Evolutionary conservation across 768 basidiomycete species (phyloP), one percentile per base, ranked within the genome.

Genomic region (Trametes cinnabarina): DNA sequence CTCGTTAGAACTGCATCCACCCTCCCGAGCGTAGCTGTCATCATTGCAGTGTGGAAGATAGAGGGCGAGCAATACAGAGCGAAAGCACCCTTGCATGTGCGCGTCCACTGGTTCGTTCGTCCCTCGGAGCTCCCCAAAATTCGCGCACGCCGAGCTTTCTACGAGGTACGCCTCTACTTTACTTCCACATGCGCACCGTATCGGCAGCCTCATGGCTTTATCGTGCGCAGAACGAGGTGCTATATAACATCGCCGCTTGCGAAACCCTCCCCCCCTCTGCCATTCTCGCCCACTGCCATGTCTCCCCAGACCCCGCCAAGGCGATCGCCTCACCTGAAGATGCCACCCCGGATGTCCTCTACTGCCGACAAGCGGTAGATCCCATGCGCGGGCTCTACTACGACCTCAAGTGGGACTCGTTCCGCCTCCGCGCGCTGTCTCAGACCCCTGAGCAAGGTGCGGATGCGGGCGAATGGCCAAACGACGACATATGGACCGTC

Each of bases 91-190:
- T 83, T 85, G 76, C 77, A 81, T 54, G 70, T 88, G 22, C 78
- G 81, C 25, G 71, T 92, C 22, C 90, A 90, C 63, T 92, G 89
- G 90, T 92, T 92, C 65, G 72, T 88, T 60, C 73, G 83, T 30
- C 88, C 88, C 1, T 71, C 73, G 0, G 84, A 92, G 67, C 73
- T 91, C 57, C 79, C 88, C 7, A 72, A 72, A 23, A 72, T 84
- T 51, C 77, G 89, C 12, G 83, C 82, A 1, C 80, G 81, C 61
- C 78, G 88, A 41, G 80, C 83, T 17, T 80, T 86, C 67, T 65
- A 73, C 43, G 78, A 86, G 72, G 90, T 90, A 54, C 46, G 79
- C 63, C 37, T 39, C 32, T 40, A 47, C 32, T 9, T 11, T 9
- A 14, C 39, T 17, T 41, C 20, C 23, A 17, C 37, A 15, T 12